Percentiles rank a stretch among this genome's conserved stretches.
phyloP scores from a whole-genome alignment of 306 rosid species.

The Gleditsia sinensis region DNA sequence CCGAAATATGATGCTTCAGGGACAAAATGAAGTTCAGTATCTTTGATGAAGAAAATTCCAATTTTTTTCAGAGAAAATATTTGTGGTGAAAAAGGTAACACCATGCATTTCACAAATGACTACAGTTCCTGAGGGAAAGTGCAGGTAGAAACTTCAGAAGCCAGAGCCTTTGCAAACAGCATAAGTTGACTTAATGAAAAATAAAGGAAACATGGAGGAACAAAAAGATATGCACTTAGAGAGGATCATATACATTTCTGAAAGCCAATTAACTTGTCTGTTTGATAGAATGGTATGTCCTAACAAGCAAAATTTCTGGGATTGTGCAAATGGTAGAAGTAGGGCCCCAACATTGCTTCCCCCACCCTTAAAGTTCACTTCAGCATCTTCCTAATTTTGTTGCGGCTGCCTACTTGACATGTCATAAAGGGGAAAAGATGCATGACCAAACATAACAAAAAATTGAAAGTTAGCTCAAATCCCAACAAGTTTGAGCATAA shows the following conservation, averaged over 20 bases:
- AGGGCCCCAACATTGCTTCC: not conserved
- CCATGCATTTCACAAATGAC: not conserved
- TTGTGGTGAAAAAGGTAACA: not conserved
- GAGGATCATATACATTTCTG: not conserved
- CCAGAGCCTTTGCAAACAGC: not conserved
- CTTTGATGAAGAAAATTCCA: not conserved
- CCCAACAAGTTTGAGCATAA: not conserved
- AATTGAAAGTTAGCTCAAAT: not conserved
- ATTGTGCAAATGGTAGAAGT: not conserved
- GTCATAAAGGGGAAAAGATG: not conserved
- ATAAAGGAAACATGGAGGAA: not conserved
- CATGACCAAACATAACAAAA: not conserved
- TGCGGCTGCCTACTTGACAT: not conserved
- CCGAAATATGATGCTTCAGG: not conserved
- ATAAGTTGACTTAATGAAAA: not conserved
- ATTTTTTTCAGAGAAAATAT: not conserved
- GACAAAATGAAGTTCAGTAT: not conserved
- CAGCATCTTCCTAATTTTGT: not conserved
- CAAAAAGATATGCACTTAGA: not conserved
- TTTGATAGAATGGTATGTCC: not conserved
- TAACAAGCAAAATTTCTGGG: not conserved
- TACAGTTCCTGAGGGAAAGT: slow-evolving; percentile 16
- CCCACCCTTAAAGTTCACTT: not conserved
- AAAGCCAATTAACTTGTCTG: not conserved
- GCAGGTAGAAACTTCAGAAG: not conserved